Base-by-base conservation (phyloP, 2,329 filamentous ascomycete genomes). In the Ramichloridium luteum region DNA sequence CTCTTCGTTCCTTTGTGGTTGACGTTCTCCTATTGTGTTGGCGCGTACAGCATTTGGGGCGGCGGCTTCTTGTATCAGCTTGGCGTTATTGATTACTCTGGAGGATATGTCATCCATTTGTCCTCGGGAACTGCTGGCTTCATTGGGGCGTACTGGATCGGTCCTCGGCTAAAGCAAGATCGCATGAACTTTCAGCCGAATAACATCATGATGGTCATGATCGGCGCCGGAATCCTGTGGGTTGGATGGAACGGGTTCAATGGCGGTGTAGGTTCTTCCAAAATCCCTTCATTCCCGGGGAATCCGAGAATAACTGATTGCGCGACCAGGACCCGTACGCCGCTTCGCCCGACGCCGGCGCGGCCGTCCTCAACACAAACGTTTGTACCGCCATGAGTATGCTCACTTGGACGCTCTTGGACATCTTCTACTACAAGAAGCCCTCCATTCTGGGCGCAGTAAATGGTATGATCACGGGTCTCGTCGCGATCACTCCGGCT, bases 181-280 rank as follows among this genome's bases (percentile, higher is more conserved):
- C 57, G 61, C 8, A 57, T 60, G 27, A 59, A 62, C 26, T 55
- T 57, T 23, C 53, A 57, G n/a, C 64, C 64, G 3, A 65, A 65
- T 51, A 67, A 67, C 41, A 51, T 66, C 28, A 44, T 62, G 10
- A 46, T 57, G 6, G 56, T 64, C 16, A 49, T 67, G 31, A 52
- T 62, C 16, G 64, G 65, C 14, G 62, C 64, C 2, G 64, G 64
- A 12, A 61, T 68, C 20, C 58, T 68, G 18, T 68, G 64, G 65
- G 54, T 65, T 15, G 64, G 64, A 36, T 68, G 64, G 64, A 67
- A 67, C 45, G 65, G 64, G 25, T 68, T 67, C 55, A 68, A 67
- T 38, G 64, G 64, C 27, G 63, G 65, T 43, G 28, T 31, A n/a
- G n/a, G n/a, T n/a, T n/a, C n/a, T n/a, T n/a, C n/a, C n/a, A n/a